Base-by-base conservation (phyloP, 1,284 basidiomycete species). In the Vanrija sp. region DNA sequence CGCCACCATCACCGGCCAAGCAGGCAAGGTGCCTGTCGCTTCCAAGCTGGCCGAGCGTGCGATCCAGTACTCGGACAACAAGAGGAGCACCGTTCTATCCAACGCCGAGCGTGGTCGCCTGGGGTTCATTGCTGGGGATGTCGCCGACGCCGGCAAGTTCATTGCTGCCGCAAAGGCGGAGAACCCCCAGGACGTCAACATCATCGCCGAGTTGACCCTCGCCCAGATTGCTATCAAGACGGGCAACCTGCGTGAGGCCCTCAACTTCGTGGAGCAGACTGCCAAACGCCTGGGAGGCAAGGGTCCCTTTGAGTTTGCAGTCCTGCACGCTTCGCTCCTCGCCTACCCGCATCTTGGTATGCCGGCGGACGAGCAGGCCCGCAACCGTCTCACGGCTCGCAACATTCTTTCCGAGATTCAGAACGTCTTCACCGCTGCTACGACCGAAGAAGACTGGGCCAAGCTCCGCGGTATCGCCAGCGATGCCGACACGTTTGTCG, bases 1-100 rank as follows among this genome's bases (percentile, higher is more conserved):
- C 9, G 63, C 71, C 1, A 63, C 52, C 12, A 57, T 72, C 8
- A 61, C 67, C 2, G 63, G 66, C 4, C 61, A 63, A 36, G 63
- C 63, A 10, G 64, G 63, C 19, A 62, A 72, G 42, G n/a, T 68
- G 10, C 59, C 64, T 5, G 49, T 91, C 84, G 89, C 90, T 0
- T 75, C 91, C 49, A 97, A 96, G 77, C 79, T 96, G 16, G 91
- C 91, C 4, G 94, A 97, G 68, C 83, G 91, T 47, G 88, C 91
- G 0, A 84, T 97, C 36, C 91, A 96, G 70, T 95, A 88, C 67
- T 87, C 91, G 0, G 92, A 96, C 63, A 90, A 89, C 0, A 80
- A 88, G 48, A 83, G 87, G 87, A 47, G 81, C 88, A 44, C 86
- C 82, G n/a, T 90, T 87, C 68, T 89, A 84, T 23, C 88, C 86